These are phyloP conservation scores for Aureobasidium sp. DNA, from an alignment of 2,329 filamentous ascomycete species.

Conservation along the genomic window DNA sequence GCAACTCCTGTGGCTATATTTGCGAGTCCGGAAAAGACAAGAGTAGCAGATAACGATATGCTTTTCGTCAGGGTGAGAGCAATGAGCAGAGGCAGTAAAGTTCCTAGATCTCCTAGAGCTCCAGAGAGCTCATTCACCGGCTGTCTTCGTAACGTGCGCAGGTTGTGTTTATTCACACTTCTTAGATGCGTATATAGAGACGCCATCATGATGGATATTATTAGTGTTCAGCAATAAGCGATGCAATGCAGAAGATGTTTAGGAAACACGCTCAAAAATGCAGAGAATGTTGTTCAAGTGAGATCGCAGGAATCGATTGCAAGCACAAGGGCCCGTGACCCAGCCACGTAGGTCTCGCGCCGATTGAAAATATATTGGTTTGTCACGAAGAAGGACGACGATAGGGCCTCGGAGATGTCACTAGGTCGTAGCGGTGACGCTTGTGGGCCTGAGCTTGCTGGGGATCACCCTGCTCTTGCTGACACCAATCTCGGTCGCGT, in stretches of 20 bases:
- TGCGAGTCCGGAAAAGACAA: slow-evolving; percentile 81
- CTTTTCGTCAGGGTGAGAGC: slow-evolving; percentile 71
- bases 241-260: neutral
- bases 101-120: slow-evolving; percentile 81
- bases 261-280: neutral
- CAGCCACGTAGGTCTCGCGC: slow-evolving; percentile 2
- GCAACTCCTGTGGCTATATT: slow-evolving; percentile 75
- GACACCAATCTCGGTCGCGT: slow-evolving; percentile 4
- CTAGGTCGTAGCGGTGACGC: neutral
- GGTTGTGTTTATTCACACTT: slow-evolving; percentile 40
- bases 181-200: slow-evolving; percentile 21
- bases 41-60: slow-evolving; percentile 73
- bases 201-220: slow-evolving; percentile 10
- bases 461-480: neutral
- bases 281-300: neutral
- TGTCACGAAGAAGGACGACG: neutral
- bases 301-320: neutral
- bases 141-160: slow-evolving; percentile 47
- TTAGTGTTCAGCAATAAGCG: neutral
- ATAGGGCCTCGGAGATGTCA: slow-evolving; percentile 2
- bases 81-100: slow-evolving; percentile 81
- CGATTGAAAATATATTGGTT: slow-evolving; percentile 3
- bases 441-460: neutral
- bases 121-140: slow-evolving; percentile 76
- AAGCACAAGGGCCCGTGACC: slow-evolving; percentile 9